Base-by-base conservation (phyloP, 257 asterid species). In the Solanum tacnaense region DNA sequence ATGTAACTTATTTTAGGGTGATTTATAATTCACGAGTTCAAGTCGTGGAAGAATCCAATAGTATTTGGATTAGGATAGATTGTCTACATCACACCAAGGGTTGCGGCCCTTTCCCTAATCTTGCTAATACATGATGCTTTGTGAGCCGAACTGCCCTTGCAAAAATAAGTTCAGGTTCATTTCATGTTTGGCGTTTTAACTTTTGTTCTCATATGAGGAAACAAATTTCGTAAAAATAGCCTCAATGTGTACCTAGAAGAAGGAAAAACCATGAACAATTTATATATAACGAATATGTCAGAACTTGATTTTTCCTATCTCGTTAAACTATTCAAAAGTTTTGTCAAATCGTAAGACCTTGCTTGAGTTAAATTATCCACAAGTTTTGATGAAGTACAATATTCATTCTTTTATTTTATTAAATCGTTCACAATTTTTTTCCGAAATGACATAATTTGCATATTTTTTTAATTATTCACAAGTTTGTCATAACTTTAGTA, bases 91-190 rank as follows among this genome's bases (percentile, higher is more conserved):
- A 58, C 67, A 58, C 0, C 25, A 44, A 44, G 67, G 25, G 5
- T 56, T 56, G 67, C 1, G 0, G 1, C 11, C 67, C 67, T 56
- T 56, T 0, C 1, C 2, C 25, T 1, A 20, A 56, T 3, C 25
- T 0, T 3, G 12, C 5, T 56, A 56, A 56, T 2, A 20, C 65
- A 20, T 0, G 67, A 20, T 56, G 25, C 2, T 20, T 20, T 56
- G 67, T 56, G 11, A 0, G 0, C 5, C 25, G 2, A 56, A 20
- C 67, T 56, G 0, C 2, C 65, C 65, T 56, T 56, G 67, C 0
- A 56, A 29, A 71, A 67, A 27, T 67, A 13, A 5, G 20, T 27
- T 71, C 20, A 70, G 0, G n/a, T 31, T 32, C 39, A 71, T 71
- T 7, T 71, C 12, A 16, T 31, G 6, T 71, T 7, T 0, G 13